Evolutionary conservation across 2,329 filamentous ascomycete species (phyloP).

Genomic region (Aspergillus felis): DNA sequence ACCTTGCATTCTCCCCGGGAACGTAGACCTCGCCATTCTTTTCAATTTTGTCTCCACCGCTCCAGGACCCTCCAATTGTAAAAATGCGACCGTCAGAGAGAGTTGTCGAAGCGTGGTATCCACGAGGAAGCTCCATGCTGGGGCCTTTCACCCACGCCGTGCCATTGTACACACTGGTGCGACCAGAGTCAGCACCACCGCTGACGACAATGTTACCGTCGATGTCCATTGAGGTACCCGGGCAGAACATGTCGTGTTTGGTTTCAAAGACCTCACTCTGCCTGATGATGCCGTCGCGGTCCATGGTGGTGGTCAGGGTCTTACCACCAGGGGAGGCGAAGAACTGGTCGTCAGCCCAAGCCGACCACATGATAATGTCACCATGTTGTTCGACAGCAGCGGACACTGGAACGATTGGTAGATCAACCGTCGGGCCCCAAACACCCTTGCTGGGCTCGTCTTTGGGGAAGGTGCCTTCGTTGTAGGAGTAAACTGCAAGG

Average conservation of each 20-base stretch:
- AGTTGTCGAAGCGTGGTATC: conserved; percentile 52
- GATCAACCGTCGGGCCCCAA: conserved; percentile 25
- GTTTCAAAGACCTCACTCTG: conserved; percentile 18
- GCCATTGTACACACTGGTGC: conserved; percentile 49
- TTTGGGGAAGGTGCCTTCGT: conserved; percentile 7
- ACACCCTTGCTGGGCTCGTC: conserved; percentile 14
- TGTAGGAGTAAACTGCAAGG: conserved; percentile 1
- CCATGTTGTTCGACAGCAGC: conserved; percentile 15
- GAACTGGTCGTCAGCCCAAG: conserved; percentile 16
- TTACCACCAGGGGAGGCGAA: conserved; percentile 14
- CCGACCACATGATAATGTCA: conserved; percentile 14
- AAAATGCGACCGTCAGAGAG: conserved; percentile 54
- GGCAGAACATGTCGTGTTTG: conserved; percentile 32
- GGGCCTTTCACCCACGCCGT: conserved; percentile 37
- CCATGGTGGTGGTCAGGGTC: conserved; percentile 16
- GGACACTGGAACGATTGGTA: conserved; percentile 24
- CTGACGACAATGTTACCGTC: conserved; percentile 46
- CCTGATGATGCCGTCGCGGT: conserved; percentile 36
- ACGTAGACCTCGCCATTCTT: conserved; percentile 58
- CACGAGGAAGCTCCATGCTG: conserved; percentile 47
- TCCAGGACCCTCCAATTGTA: conserved; percentile 57
- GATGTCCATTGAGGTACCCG: conserved; percentile 12
- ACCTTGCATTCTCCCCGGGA: conserved; percentile 39
- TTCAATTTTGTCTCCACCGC: conserved; percentile 41
- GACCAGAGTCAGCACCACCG: conserved; percentile 49